Evolutionary conservation across 2,329 filamentous ascomycete genomes (phyloP).

Genomic region (Alternaria sp.): DNA sequence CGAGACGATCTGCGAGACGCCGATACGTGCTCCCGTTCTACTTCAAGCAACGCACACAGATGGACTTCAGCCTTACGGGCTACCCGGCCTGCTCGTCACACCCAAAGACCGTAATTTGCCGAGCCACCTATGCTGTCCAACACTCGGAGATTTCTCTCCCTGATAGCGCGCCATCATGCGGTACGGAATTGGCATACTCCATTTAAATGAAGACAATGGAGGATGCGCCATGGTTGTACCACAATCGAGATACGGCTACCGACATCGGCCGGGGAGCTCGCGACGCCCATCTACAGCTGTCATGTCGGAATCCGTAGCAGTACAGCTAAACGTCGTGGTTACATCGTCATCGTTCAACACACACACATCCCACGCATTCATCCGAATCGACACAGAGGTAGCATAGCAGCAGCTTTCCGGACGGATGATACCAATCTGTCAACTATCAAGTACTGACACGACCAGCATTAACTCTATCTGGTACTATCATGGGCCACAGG

Average conservation of each 20-base stretch:
- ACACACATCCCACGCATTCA: conserved; percentile 5
- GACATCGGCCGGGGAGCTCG: conserved; percentile 34
- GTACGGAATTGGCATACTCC: not conserved
- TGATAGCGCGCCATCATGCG: conserved; percentile 7
- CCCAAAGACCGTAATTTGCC: conserved; percentile 24
- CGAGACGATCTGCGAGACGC: conserved; percentile 18
- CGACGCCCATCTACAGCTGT: conserved; percentile 33
- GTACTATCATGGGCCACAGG: conserved; percentile 7
- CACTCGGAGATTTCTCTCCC: conserved; percentile 20
- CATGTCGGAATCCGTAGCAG: conserved; percentile 19
- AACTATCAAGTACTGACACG: not conserved
- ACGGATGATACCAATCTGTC: conserved; percentile 6
- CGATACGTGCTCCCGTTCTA: conserved; percentile 6
- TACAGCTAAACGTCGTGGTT: conserved; percentile 1
- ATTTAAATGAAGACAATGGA: not conserved
- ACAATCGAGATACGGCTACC: conserved; percentile 28
- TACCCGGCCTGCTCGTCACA: conserved; percentile 21
- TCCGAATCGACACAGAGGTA: not conserved
- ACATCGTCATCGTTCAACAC: not conserved
- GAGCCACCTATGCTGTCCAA: conserved; percentile 24
- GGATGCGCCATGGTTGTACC: conserved; percentile 18
- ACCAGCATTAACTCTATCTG: conserved; percentile 3
- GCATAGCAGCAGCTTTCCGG: not conserved
- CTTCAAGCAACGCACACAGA: conserved; percentile 12
- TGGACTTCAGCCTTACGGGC: conserved; percentile 28